Conservation (phyloP, 257 asterid species). For the Vinca minor region DNA sequence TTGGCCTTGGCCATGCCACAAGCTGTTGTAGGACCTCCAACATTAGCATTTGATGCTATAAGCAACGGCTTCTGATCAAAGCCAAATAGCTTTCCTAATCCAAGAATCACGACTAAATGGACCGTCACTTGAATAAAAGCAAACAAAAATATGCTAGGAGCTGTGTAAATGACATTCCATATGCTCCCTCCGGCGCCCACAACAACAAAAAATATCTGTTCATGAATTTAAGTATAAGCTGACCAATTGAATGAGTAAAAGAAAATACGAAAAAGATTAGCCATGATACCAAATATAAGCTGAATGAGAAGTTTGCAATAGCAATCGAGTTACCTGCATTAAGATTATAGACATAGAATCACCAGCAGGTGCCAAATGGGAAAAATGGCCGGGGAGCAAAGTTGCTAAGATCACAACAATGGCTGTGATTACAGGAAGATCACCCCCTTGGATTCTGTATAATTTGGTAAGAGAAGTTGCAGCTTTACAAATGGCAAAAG, state of each 20-base stretch:
- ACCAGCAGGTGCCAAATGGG: slow-evolving; percentile 63
- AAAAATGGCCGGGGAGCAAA: slow-evolving; percentile 45
- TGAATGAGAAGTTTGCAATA: neutral
- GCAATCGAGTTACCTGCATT: slow-evolving; percentile 51
- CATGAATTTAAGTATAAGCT: slow-evolving; percentile 2
- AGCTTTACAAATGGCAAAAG: slow-evolving; percentile 59
- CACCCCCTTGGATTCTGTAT: slow-evolving; percentile 45
- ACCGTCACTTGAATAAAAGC: slow-evolving; percentile 61
- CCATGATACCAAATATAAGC: neutral
- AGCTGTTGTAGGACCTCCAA: slow-evolving; percentile 90
- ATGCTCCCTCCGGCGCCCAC: slow-evolving; percentile 84
- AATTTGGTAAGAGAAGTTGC: slow-evolving; percentile 35
- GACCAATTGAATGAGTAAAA: neutral
- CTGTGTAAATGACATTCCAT: slow-evolving; percentile 62
- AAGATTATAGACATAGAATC: slow-evolving; percentile 53
- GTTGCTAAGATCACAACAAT: slow-evolving; percentile 63
- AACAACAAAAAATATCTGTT: slow-evolving; percentile 67
- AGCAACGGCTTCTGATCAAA: slow-evolving; percentile 45
- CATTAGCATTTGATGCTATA: slow-evolving; percentile 75
- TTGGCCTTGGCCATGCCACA: slow-evolving; percentile 81
- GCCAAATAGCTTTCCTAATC: slow-evolving; percentile 46
- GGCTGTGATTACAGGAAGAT: slow-evolving; percentile 65
- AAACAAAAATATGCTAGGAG: slow-evolving; percentile 71
- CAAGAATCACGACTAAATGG: slow-evolving; percentile 54
- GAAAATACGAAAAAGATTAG: neutral